Percentiles rank a stretch among this genome's conserved stretches.
phyloP scores from a whole-genome alignment of 169 alveolate species.

The Plasmodium vinckei region DNA sequence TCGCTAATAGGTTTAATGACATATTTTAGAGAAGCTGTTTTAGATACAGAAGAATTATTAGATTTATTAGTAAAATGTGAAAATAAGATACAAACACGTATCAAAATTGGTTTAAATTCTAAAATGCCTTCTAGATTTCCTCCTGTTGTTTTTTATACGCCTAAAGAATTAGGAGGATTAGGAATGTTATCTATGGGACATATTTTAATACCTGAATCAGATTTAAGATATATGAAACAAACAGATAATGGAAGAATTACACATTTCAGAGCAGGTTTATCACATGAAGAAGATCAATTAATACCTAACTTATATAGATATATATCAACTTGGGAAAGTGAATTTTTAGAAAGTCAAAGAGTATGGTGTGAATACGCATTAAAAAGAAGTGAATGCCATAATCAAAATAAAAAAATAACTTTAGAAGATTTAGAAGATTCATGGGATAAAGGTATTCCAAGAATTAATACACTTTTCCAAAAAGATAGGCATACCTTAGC shows the following conservation, averaged over 20 bases:
- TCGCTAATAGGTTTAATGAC: conserved; percentile 98
- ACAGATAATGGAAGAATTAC: conserved; percentile 98
- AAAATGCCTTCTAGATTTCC: conserved; percentile 99
- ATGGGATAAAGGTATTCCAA: conserved; percentile 99
- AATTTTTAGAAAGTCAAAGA: conserved; percentile 99
- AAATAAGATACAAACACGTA: conserved; percentile 99
- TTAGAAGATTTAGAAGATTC: conserved; percentile 99
- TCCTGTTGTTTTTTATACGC: conserved; percentile 99
- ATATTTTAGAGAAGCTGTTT: conserved; percentile 99
- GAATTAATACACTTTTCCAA: conserved; percentile 99
- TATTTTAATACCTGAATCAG: conserved; percentile 99
- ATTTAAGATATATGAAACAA: conserved; percentile 96
- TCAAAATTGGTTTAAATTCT: conserved; percentile 99
- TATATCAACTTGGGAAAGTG: conserved; percentile 99
- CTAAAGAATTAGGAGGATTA: conserved; percentile 99
- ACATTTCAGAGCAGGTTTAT: conserved; percentile 99
- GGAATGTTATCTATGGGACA: conserved; percentile 99
- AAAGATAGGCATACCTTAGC: conserved; percentile 99
- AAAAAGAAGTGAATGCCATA: conserved; percentile 98
- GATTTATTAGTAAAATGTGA: conserved; percentile 99
- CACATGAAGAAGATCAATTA: conserved; percentile 99
- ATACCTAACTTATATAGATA: conserved; percentile 98
- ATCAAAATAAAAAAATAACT: conserved; percentile 98
- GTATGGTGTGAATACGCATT: conserved; percentile 99
- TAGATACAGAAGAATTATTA: conserved; percentile 98